Evolutionary conservation across 192 early-diverging fungal genomes (phyloP), one percentile per base, ranked within the genome.

Genomic region (Backusella liffmaniae): DNA sequence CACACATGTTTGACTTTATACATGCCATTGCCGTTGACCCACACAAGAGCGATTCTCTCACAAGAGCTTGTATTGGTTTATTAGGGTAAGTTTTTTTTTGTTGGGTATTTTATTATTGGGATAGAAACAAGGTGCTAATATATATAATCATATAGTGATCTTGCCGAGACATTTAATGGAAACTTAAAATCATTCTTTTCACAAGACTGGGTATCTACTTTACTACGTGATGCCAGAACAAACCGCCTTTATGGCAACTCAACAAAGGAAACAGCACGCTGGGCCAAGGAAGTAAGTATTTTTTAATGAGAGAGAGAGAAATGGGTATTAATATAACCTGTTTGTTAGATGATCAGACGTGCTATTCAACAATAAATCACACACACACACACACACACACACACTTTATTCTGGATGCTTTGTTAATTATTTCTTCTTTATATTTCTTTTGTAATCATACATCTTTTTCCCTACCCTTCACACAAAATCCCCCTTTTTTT

Each of bases 141-240:
- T 26, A 13, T 26, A 21, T 34, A 1, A 32, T 32, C 59, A 34
- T 73, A 9, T 80, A 95, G 94, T 72, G 98, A 99, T 80, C 82
- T 99, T 71, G 98, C 97, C 21, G 96, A 96, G 32, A 87, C 95
- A 16, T 94, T 98, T 83, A 83, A 77, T n/a, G 92, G 94, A 51
- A 84, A 92, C 72, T 88, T 96, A 76, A 88, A 91, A 73, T 76
- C 79, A 15, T 86, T 84, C 34, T 88, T 96, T 81, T 77, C 77
- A 7, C 82, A 77, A n/a, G 91, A 93, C 2, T 99, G 95, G 95
- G 87, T 98, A 73, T 67, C 77, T 35, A 73, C 76, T 2, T 87
- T 96, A 71, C 86, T 98, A 86, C 92, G 90, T 77, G 91, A 96
- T 68, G 92, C 91, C 32, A 92, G 94, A 78, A 86, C 81, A 46